phyloP scores from a whole-genome alignment of 176 grass and related monocot species.

The Eragrostis nindensis region DNA sequence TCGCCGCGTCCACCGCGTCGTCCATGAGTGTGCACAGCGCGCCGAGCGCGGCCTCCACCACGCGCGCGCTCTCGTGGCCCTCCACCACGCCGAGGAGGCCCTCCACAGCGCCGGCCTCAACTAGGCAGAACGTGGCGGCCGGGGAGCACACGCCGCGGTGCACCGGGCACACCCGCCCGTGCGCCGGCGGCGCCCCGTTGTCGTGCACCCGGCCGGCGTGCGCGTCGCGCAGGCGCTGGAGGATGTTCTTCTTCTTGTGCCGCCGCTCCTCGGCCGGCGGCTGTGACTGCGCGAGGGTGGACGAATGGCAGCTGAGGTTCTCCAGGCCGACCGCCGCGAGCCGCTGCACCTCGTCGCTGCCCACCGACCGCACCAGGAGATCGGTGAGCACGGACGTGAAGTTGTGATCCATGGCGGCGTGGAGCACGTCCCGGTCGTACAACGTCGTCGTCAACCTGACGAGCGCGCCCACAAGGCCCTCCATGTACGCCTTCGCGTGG shows the following conservation, averaged over 20 bases:
- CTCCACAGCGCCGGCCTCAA: conserved; percentile 70
- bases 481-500: conserved; percentile 63
- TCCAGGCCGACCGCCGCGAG: conserved; percentile 65
- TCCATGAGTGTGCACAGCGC: conserved; percentile 86
- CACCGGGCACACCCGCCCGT: conserved; percentile 55
- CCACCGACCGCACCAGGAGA: conserved; percentile 53
- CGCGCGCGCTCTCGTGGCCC: conserved; percentile 50
- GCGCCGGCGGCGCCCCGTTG: conserved; percentile 10
- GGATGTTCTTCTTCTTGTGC: conserved; percentile 58
- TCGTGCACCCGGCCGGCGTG: conserved; percentile 47
- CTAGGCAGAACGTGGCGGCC: conserved; percentile 69
- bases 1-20: conserved; percentile 62
- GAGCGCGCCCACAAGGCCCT: conserved; percentile 70
- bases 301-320: conserved; percentile 79
- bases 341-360: conserved; percentile 79
- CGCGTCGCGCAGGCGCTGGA: conserved; percentile 50
- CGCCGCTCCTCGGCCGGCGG: conserved; percentile 31
- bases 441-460: conserved; percentile 76
- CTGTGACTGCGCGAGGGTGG: conserved; percentile 55
- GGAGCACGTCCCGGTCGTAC: conserved; percentile 65
- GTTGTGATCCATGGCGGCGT: conserved; percentile 56
- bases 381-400: conserved; percentile 66
- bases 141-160: conserved; percentile 70
- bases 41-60: conserved; percentile 60
- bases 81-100: conserved; percentile 69